These are phyloP conservation scores for Sporothrix sp. DNA, from an alignment of 2,329 filamentous ascomycete genomes.

Conservation along the genomic window DNA sequence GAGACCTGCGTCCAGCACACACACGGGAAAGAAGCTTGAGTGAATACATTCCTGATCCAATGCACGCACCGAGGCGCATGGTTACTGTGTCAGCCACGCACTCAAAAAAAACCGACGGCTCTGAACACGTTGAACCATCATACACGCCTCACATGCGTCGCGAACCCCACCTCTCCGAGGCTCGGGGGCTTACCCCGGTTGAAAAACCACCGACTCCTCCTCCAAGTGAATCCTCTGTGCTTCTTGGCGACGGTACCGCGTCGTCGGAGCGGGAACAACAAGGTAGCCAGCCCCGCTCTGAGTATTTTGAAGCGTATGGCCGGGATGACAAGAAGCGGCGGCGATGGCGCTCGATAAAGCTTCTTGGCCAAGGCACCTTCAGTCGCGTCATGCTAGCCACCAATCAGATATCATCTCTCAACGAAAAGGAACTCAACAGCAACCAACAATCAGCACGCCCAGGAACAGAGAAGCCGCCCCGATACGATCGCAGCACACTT, in stretches of 20 bases:
- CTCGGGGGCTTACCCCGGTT: conserved; percentile 61
- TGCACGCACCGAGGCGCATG: conserved; percentile 59
- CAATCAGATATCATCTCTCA: conserved; percentile 47
- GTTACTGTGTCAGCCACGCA: conserved; percentile 61
- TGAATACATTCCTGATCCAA: conserved; percentile 70
- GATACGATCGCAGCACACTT: conserved; percentile 61
- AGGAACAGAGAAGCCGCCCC: conserved; percentile 24
- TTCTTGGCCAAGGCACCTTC: conserved; percentile 88
- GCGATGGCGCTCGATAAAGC: conserved; percentile 68
- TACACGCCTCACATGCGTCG: conserved; percentile 45
- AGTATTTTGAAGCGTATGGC: conserved; percentile 62
- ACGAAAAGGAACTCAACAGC: conserved; percentile 32
- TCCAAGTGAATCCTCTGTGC: conserved; percentile 60
- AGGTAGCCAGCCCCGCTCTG: conserved; percentile 34
- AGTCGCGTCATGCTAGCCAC: conserved; percentile 89
- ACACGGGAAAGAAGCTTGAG: conserved; percentile 74
- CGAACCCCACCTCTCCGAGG: conserved; percentile 70
- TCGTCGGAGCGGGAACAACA: conserved; percentile 31
- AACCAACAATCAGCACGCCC: conserved; percentile 27
- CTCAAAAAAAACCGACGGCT: conserved; percentile 29
- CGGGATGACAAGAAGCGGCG: conserved; percentile 59
- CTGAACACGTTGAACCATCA: background rate
- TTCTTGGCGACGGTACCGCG: conserved; percentile 31
- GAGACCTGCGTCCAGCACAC: conserved; percentile 34
- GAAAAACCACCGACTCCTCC: conserved; percentile 68